Evolutionary conservation across 805 yeast genomes (phyloP), one percentile per base, ranked within the genome.

Genomic region (Wickerhamiella siamensis): DNA sequence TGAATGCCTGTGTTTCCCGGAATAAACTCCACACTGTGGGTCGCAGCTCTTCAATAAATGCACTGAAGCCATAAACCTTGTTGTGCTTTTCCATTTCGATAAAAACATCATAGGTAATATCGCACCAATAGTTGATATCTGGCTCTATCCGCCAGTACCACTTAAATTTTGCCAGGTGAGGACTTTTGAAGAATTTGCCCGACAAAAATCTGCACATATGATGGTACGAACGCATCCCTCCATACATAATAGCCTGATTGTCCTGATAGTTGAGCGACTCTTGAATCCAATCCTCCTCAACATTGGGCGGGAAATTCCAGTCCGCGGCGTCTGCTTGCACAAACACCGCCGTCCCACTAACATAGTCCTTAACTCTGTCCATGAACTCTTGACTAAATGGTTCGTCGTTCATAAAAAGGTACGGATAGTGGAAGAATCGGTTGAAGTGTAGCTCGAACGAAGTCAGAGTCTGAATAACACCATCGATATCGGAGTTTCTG

Each of bases 81-180:
- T 74, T 71, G 44, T 57, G 54, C 38, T 64, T 66, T 39, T 72
- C 72, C 96, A 88, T 84, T 52, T 80, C 83, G 14, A 69, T 50
- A 55, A 88, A 91, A 12, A 95, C 94, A 61, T 88, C 97, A 61
- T 87, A 84, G 0, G 94, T 79, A 42, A 86, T 60, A 58, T 88
- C 96, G 61, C 98, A 88, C 57, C 70, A 84, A 56, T 83, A 84
- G 49, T 82, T 78, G 33, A 88, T 91, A 49, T 80, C 80, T 3
- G 97, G 97, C 59, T 91, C 98, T 10, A 91, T 84, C 43, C 97
- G 70, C 95, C 96, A 87, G 62, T 86, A 88, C 93, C 95, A 88
- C 47, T 86, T 84, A 43, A 75, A 69, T 45, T 75, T 70, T 39
- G 61, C 60, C 34, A 88, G 78, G 47, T 83, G 56, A 4, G 80